These are phyloP conservation scores for Curvularia sp. DNA, from an alignment of 2,329 filamentous ascomycete species.

Conservation along the genomic window DNA sequence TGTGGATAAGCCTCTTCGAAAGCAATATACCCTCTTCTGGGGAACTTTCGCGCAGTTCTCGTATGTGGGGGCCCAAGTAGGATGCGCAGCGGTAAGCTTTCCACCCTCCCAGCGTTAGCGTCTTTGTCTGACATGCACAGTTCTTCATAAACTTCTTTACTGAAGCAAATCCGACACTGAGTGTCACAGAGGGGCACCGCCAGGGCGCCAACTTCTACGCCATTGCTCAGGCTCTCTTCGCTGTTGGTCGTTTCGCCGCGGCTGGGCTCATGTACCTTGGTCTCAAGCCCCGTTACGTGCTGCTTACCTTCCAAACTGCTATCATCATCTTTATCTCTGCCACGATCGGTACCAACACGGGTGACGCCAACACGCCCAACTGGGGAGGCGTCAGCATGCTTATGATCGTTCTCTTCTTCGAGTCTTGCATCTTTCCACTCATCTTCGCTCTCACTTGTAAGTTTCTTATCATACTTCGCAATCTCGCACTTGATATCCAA, in stretches of 20 bases:
- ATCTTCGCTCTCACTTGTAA: conserved; percentile 46
- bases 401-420: conserved; percentile 51
- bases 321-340: conserved; percentile 50
- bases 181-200: conserved; percentile 36
- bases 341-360: conserved; percentile 46
- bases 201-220: conserved; percentile 51
- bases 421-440: conserved; percentile 51
- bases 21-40: conserved; percentile 60
- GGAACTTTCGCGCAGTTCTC: conserved; percentile 58
- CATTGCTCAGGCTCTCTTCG: conserved; percentile 50
- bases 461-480: neutral
- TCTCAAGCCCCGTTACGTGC: conserved; percentile 48
- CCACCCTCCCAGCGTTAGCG: no score
- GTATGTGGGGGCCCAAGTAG: conserved; percentile 62
- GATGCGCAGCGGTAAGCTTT: conserved; percentile 57
- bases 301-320: conserved; percentile 46
- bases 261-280: conserved; percentile 49
- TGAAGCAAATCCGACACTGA: conserved; percentile 44
- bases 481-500: neutral
- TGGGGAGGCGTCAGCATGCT: conserved; percentile 50
- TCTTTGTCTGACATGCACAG: no score
- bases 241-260: conserved; percentile 48
- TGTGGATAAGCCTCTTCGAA: conserved; percentile 68
- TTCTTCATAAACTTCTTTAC: conserved; percentile 53
- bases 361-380: conserved; percentile 37